phyloP scores from a whole-genome alignment of 2,329 filamentous ascomycete genomes.

The Endoconidiophora polonica region DNA sequence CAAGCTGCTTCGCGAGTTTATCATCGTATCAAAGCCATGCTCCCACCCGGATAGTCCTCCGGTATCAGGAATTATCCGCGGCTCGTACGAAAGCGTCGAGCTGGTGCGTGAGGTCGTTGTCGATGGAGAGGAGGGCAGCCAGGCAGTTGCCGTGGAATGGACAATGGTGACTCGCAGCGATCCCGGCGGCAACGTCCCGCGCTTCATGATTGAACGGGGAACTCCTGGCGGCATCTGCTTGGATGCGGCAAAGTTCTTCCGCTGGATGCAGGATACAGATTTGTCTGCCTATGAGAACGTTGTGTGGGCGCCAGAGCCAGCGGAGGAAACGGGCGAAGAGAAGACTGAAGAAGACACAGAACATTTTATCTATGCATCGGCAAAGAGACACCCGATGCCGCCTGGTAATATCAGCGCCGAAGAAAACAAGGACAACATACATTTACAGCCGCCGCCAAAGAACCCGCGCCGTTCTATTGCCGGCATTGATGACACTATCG shows the following conservation, averaged over 20 bases:
- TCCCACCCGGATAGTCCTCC: constrained; percentile 56
- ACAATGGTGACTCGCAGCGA: constrained; percentile 84
- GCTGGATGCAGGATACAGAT: constrained; percentile 38
- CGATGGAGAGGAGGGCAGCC: background rate
- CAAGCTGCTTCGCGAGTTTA: constrained; percentile 47
- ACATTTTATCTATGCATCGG: background rate
- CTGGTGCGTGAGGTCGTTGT: constrained; percentile 57
- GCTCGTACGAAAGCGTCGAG: constrained; percentile 82
- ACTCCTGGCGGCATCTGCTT: constrained; percentile 65
- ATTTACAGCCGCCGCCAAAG: constrained; percentile 16
- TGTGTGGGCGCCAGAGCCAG: background rate
- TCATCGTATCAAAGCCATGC: constrained; percentile 77
- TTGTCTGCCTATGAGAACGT: constrained; percentile 3
- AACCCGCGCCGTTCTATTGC: constrained; percentile 10
- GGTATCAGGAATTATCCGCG: constrained; percentile 59
- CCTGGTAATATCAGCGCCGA: background rate
- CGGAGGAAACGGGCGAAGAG: background rate
- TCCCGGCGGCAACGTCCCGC: constrained; percentile 71
- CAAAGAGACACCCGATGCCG: too few species aligned
- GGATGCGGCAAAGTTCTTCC: constrained; percentile 66
- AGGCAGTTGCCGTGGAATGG: constrained; percentile 47
- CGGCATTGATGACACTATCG: background rate
- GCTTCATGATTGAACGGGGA: constrained; percentile 81
- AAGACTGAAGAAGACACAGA: background rate
- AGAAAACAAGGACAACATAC: background rate